phyloP scores from a whole-genome alignment of 306 rosid genomes.

The Notholithocarpus densiflorus region DNA sequence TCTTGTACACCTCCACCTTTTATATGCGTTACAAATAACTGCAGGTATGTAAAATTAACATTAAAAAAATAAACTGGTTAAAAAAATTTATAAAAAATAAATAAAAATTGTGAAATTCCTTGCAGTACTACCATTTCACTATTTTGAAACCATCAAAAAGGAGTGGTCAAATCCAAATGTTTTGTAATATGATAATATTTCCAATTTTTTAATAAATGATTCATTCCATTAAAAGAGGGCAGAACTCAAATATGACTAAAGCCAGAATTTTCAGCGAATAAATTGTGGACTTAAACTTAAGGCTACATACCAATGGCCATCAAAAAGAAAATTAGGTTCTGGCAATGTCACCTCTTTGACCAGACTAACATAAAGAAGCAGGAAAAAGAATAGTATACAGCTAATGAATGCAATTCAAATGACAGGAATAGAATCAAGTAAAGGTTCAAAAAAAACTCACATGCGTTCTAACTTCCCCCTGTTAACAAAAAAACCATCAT shows the following conservation, averaged over 20 bases:
- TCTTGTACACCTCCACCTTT: not conserved
- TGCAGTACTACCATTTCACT: not conserved
- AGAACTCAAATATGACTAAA: not conserved
- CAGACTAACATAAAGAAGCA: not conserved
- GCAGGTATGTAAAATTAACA: not conserved
- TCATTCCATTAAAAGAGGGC: not conserved
- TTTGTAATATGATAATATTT: not conserved
- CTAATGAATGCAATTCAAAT: not conserved
- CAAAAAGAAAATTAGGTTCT: not conserved
- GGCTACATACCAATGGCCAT: not conserved
- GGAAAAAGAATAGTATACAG: not conserved
- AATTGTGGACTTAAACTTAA: not conserved
- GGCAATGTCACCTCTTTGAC: not conserved
- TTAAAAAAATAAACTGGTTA: not conserved
- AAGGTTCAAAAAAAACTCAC: constrained; percentile 49
- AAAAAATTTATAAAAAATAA: not conserved
- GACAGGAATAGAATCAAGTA: not conserved
- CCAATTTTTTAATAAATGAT: not conserved
- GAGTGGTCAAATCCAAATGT: not conserved
- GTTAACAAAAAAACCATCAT: constrained; percentile 93
- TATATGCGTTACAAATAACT: not conserved
- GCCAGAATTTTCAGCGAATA: not conserved
- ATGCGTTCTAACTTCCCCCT: constrained; percentile 85
- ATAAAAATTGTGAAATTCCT: not conserved
- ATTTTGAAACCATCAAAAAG: not conserved